Conservation (phyloP, 2,329 filamentous ascomycete species). For the Colletotrichum paranaense region DNA sequence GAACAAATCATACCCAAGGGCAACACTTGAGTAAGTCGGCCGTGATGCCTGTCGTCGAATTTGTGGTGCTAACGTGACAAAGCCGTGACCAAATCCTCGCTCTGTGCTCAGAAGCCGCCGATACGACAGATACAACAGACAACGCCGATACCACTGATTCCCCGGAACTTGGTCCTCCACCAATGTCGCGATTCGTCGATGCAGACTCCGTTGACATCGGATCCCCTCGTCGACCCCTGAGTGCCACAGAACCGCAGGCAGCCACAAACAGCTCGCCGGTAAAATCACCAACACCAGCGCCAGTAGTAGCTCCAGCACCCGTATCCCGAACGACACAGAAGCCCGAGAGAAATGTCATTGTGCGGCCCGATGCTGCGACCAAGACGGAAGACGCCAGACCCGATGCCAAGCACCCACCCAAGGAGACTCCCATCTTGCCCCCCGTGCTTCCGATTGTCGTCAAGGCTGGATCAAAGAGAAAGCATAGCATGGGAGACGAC, state of each 20-base stretch:
- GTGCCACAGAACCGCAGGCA: background rate
- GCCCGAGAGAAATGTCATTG: constrained; percentile 16
- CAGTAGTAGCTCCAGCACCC: background rate
- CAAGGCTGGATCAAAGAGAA: constrained; percentile 68
- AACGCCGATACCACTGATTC: constrained; percentile 63
- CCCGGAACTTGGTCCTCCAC: constrained; percentile 75
- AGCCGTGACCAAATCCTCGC: constrained; percentile 73
- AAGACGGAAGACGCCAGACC: background rate
- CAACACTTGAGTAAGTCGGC: constrained; percentile 72
- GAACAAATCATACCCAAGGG: constrained; percentile 74
- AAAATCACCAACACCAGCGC: constrained; percentile 4
- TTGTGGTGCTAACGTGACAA: constrained; percentile 38
- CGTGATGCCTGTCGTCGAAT: background rate
- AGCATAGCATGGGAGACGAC: constrained; percentile 67
- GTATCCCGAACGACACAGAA: constrained; percentile 1
- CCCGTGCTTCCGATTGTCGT: constrained; percentile 27
- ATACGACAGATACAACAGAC: constrained; percentile 54
- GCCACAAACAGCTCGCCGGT: background rate
- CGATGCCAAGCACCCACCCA: constrained; percentile 12
- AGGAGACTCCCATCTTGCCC: constrained; percentile 10
- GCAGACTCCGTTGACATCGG: constrained; percentile 66
- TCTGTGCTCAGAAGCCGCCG: constrained; percentile 60
- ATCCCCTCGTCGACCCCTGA: constrained; percentile 50
- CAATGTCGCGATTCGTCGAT: constrained; percentile 69
- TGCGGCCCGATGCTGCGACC: constrained; percentile 22